Base-by-base conservation (phyloP, 768 basidiomycete species). In the Russula brevipes region DNA sequence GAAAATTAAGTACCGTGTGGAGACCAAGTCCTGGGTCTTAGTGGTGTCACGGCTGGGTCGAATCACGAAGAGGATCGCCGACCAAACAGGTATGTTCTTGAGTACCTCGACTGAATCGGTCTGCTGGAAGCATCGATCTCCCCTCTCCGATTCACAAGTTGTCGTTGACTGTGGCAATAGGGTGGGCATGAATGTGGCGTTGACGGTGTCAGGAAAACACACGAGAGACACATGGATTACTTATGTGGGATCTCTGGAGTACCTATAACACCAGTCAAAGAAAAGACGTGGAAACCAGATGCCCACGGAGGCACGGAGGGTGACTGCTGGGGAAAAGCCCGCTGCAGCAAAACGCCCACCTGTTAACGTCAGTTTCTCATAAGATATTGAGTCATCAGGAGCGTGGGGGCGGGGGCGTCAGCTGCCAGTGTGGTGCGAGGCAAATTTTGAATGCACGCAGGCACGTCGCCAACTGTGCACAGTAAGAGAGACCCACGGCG, bases 311-410 rank as follows among this genome's bases (percentile, higher is more conserved):
- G 16, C 52, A 35, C 45, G 33, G 46, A 63, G 33, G 51, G 19
- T 46, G 41, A 39, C 9, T 33, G 33, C 39, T 4, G 36, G 39
- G 41, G 49, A 53, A 49, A 55, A 42, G 41, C 16, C 11, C 31
- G 53, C 19, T 5, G 2, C 30, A 19, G 47, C 10, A 49, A 24
- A 24, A 44, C 19, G 19, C 19, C 8, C 14, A 9, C 36, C 24
- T 24, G n/a, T 14, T 54, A 53, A 53, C 45, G 57, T 63, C 62
- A 63, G n/a, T 44, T 36, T 30, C 59, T 41, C 39, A 39, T 54
- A 36, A 41, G 38, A 47, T 19, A 49, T 59, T 54, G 57, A 59
- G 44, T 46, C 62, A 59, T 59, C 57, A n/a, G n/a, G 24, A 42
- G 11, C 42, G n/a, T 47, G 50, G 50, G 54, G 42, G 10, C 47